Evolutionary conservation across 2,329 filamentous ascomycete genomes (phyloP), one percentile per base, ranked within the genome.

Genomic region (Fusarium circinatum): DNA sequence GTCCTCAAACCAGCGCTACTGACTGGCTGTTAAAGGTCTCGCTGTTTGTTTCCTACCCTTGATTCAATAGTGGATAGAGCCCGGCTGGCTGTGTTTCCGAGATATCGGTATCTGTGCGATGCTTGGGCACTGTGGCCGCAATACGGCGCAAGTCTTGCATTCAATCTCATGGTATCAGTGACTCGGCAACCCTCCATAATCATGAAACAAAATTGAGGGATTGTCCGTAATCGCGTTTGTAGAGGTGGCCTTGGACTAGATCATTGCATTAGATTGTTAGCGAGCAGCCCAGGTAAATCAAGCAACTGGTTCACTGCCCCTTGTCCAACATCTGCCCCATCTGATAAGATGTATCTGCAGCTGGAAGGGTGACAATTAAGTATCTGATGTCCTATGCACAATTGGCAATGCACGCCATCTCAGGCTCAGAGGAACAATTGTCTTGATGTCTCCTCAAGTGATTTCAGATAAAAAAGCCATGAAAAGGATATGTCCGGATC

Each of bases 21-120:
- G 49, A 63, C 57, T 70, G 64, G 64, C 45, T 68, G 69, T 67
- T 34, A 51, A 45, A 65, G 72, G 56, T 60, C 64, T 57, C 64
- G 54, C 58, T 72, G 73, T 57, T 49, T 55, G 26, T 51, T 57
- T 62, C 49, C 47, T 56, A 49, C 51, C 65, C 62, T 77, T 71
- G 74, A 67, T 64, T 48, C 45, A 44, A 65, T 56, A 70, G 76
- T 78, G 76, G 76, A 70, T 74, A 63, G 71, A 57, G 68, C 49
- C 69, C 75, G 76, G 76, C 71, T 78, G 68, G 68, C 67, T 65
- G 64, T 74, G 75, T 77, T 78, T 78, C 76, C 76, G 76, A 76
- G 52, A 78, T 78, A 67, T 75, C 70, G 74, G 75, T 77, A 77
- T 72, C 73, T 76, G 62, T 71, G 64, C 59, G 39, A 67, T 65